Base-by-base conservation (phyloP, 2,329 filamentous ascomycete species). In the Cercospora sesami region DNA sequence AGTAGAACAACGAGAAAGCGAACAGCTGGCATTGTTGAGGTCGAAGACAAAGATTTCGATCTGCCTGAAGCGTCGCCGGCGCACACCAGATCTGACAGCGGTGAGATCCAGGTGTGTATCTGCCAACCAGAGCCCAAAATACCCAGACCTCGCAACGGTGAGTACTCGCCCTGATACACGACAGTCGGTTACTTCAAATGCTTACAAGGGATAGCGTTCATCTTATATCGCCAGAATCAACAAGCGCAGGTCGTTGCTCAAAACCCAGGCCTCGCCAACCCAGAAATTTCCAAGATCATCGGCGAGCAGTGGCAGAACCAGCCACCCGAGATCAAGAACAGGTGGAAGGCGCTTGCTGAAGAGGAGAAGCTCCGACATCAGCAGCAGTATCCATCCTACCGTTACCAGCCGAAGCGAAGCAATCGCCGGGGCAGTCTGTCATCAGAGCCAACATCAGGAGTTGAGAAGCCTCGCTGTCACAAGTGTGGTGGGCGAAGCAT, bases 221-320 rank as follows among this genome's bases (percentile, higher is more conserved):
- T 99, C 73, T 85, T 99, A 74, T 99, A 97, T 83, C 93, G 95
- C 45, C 94, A 98, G 79, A 91, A 96, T 79, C 90, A 95, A 75
- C 94, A 98, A 80, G 89, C 91, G 18, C 85, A 88, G 60, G 92
- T 98, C 61, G 91, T 94, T 42, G 85, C 89, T 64, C 86, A 92
- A 73, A 87, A 97, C 75, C 94, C 94, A n/a, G 91, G 93, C 55
- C 87, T 97, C 72, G 90, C 94, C 57, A 98, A 98, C 80, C 94
- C 94, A 3, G 93, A 97, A 63, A 96, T 98, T 74, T 97, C 94
- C 72, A 97, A 97, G 81, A 96, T 98, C 74, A 96, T 98, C 73
- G 94, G 94, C 63, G 88, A 93, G 78, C 90, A 94, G 86, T 99
- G 95, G 95, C 89, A 90, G 75, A 86, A 89, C 65, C 89, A 96